Evolutionary conservation across 495 filamentous ascomycete species (phyloP).

Genomic region (Podospora fimiseda): DNA sequence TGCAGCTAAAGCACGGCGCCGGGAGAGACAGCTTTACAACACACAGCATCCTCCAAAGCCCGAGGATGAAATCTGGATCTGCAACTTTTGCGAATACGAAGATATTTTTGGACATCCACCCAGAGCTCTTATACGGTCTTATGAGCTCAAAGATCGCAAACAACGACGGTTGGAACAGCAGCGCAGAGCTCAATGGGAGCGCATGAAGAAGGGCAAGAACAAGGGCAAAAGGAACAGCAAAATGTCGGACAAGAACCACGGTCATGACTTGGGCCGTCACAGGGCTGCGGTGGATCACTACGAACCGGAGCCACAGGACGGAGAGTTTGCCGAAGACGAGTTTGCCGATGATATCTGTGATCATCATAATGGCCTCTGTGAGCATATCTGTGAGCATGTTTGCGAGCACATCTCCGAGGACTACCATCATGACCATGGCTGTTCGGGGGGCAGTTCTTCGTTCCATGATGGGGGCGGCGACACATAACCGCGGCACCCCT

Average conservation of each 20-base stretch:
- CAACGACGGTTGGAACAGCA: constrained; percentile 76
- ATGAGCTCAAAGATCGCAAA: constrained; percentile 88
- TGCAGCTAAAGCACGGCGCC: constrained; percentile 34
- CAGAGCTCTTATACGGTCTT: constrained; percentile 77
- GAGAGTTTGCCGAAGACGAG: constrained; percentile 37
- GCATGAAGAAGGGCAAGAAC: constrained; percentile 89
- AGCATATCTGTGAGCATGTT: constrained; percentile 29
- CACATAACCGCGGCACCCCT: constrained; percentile 3
- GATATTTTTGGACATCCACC: constrained; percentile 78
- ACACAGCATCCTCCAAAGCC: constrained; percentile 64
- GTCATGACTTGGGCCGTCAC: constrained; percentile 24
- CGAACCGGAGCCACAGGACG: constrained; percentile 22
- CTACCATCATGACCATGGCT: constrained; percentile 12
- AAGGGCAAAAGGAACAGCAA: constrained; percentile 70
- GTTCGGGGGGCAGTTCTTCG: constrained; percentile 1
- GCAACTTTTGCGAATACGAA: constrained; percentile 88
- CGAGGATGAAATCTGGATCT: constrained; percentile 89
- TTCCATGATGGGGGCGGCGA: constrained; percentile 14
- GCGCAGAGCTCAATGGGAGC: constrained; percentile 78
- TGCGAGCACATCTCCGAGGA: constrained; percentile 20
- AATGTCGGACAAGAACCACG: constrained; percentile 51
- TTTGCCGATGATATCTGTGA: constrained; percentile 31
- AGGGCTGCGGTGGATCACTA: constrained; percentile 22
- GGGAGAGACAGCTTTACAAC: constrained; percentile 50
- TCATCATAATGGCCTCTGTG: constrained; percentile 26